Base-by-base conservation (phyloP, 1,139 yeast species). In the Sugiyamaella japonica region DNA sequence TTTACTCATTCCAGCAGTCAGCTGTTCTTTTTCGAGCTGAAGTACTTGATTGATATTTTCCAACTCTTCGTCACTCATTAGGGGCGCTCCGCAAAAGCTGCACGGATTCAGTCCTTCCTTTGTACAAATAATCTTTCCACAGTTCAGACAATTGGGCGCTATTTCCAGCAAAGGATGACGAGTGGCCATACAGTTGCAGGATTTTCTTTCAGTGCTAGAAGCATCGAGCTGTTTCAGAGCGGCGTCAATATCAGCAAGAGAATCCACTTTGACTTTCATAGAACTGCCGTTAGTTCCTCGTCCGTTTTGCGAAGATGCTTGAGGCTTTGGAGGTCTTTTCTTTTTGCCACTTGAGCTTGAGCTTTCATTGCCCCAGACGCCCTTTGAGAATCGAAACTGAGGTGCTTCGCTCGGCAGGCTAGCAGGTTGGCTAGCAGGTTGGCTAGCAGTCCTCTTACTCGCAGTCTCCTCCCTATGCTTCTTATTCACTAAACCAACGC, bases 51-150 rank as follows among this genome's bases (percentile, higher is more conserved):
- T 60, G 46, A 93, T 85, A 46, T 82, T 83, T n/a, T 65, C 61
- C 61, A 81, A 78, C 59, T 89, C 96, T 17, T 78, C 78, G 7
- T 71, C 67, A 3, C 84, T 77, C 15, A 93, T 75, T 38, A 93
- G 72, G 34, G 84, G 86, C 23, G 76, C 70, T 0, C 90, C 89
- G 73, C 99, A 93, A 60, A 74, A 87, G 1, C 95, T 80, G 67
- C 99, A 95, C 3, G 95, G 95, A 53, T 90, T 89, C 41, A 80
- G 75, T 0, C 98, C 98, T 67, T 95, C 98, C 63, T 84, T 84
- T 2, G 79, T 78, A 73, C 99, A 95, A 1, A 93, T 87, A 39
- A 95, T 89, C 67, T 90, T 89, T 9, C 99, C 99, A 70, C 99
- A 95, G 56, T 86, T 84, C 44, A 93, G 72, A 65, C 99, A 95